Evolutionary conservation across 306 rosid genomes (phyloP).

Genomic region (Cicer bijugum): DNA sequence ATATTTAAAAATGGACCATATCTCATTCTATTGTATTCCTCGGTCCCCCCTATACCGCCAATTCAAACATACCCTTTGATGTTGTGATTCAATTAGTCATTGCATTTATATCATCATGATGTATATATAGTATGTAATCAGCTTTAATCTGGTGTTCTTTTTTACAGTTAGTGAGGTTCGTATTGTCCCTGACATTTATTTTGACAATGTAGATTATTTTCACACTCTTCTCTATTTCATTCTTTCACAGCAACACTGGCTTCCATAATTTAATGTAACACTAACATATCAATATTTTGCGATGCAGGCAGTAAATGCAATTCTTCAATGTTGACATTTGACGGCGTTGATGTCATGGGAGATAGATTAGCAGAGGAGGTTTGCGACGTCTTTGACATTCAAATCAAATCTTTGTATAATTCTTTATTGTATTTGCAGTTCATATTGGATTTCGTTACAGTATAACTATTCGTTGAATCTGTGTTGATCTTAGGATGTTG

Average conservation of each 20-base stretch:
- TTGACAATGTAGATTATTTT: conserved; percentile 4
- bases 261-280: conserved; percentile 46
- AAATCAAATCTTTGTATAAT: conserved; percentile 9
- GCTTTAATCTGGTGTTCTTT: not conserved
- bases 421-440: not conserved
- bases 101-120: not conserved
- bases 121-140: not conserved
- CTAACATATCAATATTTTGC: conserved; percentile 43
- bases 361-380: conserved; percentile 88
- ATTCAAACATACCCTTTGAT: too few species aligned
- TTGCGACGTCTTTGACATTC: conserved; percentile 20
- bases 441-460: conserved; percentile 7
- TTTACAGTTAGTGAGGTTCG: conserved; percentile 20
- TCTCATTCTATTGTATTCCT: too few species aligned
- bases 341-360: conserved; percentile 90
- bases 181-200: not conserved
- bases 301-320: conserved; percentile 85
- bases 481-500: conserved; percentile 8
- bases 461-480: not conserved
- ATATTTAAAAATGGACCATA: too few species aligned
- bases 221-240: conserved; percentile 29
- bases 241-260: conserved; percentile 19
- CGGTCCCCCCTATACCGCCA: too few species aligned
- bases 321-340: conserved; percentile 68
- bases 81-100: not conserved